Conservation (phyloP, 2,329 filamentous ascomycete genomes). For the Verticillium nonalfalfae region DNA sequence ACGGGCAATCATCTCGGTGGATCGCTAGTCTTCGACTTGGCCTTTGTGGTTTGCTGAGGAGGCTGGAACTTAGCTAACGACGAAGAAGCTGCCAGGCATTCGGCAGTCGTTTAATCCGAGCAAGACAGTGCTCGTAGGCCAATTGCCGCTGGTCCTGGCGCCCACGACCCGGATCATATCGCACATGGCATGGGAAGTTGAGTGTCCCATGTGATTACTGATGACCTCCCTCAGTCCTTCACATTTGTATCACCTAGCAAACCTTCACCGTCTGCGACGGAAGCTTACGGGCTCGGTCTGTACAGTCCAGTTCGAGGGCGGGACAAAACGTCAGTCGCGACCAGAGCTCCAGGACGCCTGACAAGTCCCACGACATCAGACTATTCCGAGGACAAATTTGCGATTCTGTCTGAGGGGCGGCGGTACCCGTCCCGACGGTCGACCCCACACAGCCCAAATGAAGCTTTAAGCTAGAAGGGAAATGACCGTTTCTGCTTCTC, state of each 20-base stretch:
- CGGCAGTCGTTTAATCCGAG: background rate
- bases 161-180: background rate
- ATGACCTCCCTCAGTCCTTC: background rate
- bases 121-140: too few species aligned
- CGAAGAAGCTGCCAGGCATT: background rate
- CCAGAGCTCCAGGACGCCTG: background rate
- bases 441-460: background rate
- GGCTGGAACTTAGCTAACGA: background rate
- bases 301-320: background rate
- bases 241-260: background rate
- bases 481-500: too few species aligned
- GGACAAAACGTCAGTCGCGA: background rate
- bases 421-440: background rate
- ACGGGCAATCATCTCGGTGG: background rate
- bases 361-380: background rate
- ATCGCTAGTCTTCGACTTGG: background rate
- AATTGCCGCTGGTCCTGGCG: too few species aligned
- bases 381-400: background rate
- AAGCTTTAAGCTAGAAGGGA: background rate
- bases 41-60: background rate
- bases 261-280: background rate
- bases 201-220: background rate
- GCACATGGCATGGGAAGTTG: background rate
- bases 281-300: background rate
- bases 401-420: background rate